Percentiles rank a stretch among this genome's conserved stretches.
These are phyloP conservation scores for Pythium pyrilobum DNA, from an alignment of 352 stramenopile species.

Conservation along the genomic window DNA sequence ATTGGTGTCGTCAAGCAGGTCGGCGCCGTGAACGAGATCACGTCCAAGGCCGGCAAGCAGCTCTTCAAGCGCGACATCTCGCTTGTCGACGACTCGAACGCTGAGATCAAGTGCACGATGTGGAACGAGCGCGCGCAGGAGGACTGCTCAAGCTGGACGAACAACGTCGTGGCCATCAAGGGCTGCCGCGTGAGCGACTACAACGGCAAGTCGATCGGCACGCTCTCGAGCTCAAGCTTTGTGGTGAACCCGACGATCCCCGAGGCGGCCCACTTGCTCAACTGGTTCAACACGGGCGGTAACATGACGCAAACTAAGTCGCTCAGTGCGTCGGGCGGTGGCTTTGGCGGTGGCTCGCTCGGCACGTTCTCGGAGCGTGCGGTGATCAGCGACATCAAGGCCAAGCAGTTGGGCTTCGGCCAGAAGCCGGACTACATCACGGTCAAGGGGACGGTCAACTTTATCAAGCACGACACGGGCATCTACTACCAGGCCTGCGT, in stretches of 20 bases:
- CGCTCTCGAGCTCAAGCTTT: slow-evolving; percentile 74
- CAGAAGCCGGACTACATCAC: slow-evolving; percentile 97
- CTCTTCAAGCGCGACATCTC: slow-evolving; percentile 96
- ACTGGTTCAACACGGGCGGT: slow-evolving; percentile 80
- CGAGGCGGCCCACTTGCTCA: slow-evolving; percentile 78
- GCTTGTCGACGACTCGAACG: slow-evolving; percentile 94
- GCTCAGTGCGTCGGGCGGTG: slow-evolving; percentile 58
- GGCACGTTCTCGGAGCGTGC: slow-evolving; percentile 87
- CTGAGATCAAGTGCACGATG: slow-evolving; percentile 95
- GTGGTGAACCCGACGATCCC: slow-evolving; percentile 83
- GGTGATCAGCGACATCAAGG: slow-evolving; percentile 92
- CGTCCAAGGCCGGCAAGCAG: slow-evolving; percentile 93
- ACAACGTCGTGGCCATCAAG: slow-evolving; percentile 95
- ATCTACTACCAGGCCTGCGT: slow-evolving; percentile 86
- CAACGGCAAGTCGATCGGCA: slow-evolving; percentile 89
- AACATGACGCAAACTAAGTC: slow-evolving; percentile 70
- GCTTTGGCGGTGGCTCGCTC: slow-evolving; percentile 69
- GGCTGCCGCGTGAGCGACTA: slow-evolving; percentile 93
- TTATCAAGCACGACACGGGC: slow-evolving; percentile 94
- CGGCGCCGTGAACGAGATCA: slow-evolving; percentile 89
- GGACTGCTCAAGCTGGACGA: slow-evolving; percentile 79
- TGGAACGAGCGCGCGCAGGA: slow-evolving; percentile 92
- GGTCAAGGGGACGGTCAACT: slow-evolving; percentile 95
- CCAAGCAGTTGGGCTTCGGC: slow-evolving; percentile 90
- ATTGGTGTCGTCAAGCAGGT: slow-evolving; percentile 95